phyloP scores from a whole-genome alignment of 169 alveolate species.

The Plasmodium blacklocki region DNA sequence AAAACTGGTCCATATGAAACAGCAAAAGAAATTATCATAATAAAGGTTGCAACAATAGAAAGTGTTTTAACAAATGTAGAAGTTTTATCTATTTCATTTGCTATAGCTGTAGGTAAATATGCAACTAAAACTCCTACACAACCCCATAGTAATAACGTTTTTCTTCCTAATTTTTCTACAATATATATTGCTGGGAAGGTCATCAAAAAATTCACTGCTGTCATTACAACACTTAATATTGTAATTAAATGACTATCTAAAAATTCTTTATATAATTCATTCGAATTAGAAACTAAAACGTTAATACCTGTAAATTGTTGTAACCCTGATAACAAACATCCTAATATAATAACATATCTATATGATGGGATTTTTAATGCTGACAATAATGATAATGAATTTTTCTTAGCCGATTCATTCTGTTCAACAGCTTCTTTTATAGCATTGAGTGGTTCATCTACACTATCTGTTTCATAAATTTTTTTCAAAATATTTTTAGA shows the following conservation, averaged over 20 bases:
- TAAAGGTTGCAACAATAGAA: slow-evolving; percentile 79
- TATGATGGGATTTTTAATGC: slow-evolving; percentile 80
- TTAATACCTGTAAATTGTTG: slow-evolving; percentile 91
- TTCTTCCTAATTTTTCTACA: slow-evolving; percentile 88
- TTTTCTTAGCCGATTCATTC: slow-evolving; percentile 79
- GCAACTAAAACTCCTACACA: slow-evolving; percentile 74
- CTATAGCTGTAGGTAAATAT: slow-evolving; percentile 82
- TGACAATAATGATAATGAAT: slow-evolving; percentile 72
- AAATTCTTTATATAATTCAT: slow-evolving; percentile 82
- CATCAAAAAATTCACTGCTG: slow-evolving; percentile 79
- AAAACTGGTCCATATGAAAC: slow-evolving; percentile 90
- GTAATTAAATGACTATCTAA: slow-evolving; percentile 79
- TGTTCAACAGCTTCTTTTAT: slow-evolving; percentile 76
- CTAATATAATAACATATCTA: slow-evolving; percentile 83
- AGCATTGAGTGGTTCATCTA: slow-evolving; percentile 75
- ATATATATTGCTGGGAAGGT: slow-evolving; percentile 82
- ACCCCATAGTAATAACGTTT: slow-evolving; percentile 84
- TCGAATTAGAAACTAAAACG: slow-evolving; percentile 87
- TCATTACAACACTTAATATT: slow-evolving; percentile 78
- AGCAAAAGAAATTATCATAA: slow-evolving; percentile 88
- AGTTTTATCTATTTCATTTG: slow-evolving; percentile 12
- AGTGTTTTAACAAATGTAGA: slow-evolving; percentile 47
- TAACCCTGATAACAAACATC: slow-evolving; percentile 83
- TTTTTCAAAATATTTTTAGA: slow-evolving; percentile 77
- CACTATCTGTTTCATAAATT: slow-evolving; percentile 77